Evolutionary conservation across 2,329 filamentous ascomycete genomes (phyloP).

Genomic region (Trichophaea hybrida): DNA sequence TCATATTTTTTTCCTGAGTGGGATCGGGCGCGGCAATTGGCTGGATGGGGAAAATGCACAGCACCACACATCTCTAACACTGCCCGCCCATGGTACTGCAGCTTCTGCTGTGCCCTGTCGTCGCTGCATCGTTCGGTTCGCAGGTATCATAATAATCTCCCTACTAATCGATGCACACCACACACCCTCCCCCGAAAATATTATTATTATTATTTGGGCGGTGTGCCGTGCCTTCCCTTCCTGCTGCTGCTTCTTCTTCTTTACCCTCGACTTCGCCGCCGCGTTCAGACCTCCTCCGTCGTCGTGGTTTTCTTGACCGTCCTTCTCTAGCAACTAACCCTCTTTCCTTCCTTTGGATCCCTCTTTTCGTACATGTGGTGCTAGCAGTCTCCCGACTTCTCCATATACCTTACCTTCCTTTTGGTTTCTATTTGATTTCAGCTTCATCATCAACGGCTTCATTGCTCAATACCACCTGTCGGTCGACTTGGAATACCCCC

Average conservation of each 20-base stretch:
- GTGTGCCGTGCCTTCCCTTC: not conserved
- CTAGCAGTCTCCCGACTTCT: conserved; percentile 18
- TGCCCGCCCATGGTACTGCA: not conserved
- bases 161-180: conserved; percentile 3
- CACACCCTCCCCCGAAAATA: not conserved
- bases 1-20: not conserved
- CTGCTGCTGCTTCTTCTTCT: conserved; percentile 1
- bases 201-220: conserved; percentile 4
- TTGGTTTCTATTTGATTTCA: conserved; percentile 23
- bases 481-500: conserved; percentile 4
- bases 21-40: conserved; percentile 1
- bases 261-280: conserved; percentile 8
- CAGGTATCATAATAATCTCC: conserved; percentile 5
- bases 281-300: conserved; percentile 2
- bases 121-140: not conserved
- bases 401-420: conserved; percentile 21
- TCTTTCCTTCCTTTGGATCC: conserved; percentile 25
- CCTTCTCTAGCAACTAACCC: conserved; percentile 21
- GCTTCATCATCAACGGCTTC: conserved; percentile 2
- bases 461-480: not conserved
- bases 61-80: not conserved
- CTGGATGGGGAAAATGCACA: conserved; percentile 5
- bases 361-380: conserved; percentile 22
- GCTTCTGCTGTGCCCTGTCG: conserved; percentile 1
- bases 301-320: conserved; percentile 20